Evolutionary conservation across 768 basidiomycete species (phyloP), one percentile per base, ranked within the genome.

Genomic region (Termitomyces sp.): DNA sequence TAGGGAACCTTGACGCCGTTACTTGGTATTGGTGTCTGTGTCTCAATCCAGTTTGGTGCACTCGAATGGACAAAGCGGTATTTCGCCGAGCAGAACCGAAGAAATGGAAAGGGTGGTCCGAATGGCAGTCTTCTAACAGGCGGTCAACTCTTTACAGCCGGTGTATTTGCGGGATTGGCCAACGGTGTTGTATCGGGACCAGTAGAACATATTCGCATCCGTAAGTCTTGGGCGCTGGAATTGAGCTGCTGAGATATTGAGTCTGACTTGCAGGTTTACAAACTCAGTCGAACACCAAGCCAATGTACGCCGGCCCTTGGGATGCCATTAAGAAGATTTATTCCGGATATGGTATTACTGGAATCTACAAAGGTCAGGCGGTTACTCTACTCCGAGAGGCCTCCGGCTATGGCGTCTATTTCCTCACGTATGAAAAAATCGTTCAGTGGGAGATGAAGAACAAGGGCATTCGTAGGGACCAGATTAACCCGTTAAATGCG

Each of bases 191-290:
- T 97, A 40, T 96, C 95, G 0, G 94, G 95, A 1, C 96, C 96
- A 7, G 96, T 98, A 18, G 96, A 98, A 73, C 96, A 98, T 70
- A 95, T 98, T 71, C 92, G 96, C 77, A 98, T 98, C 65, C 88
- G 93, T 94, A 66, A 72, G 90, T 78, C 35, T 15, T 20, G 51
- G n/a, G 12, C 18, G 16, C 36, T 48, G 28, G 44, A 55, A n/a
- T 45, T 42, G 33, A 68, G 58, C 18, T 42, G 48, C 44, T 38
- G 55, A 57, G 35, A 40, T 49, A 32, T 33, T 32, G 22, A 56
- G 35, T 56, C 11, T 46, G 18, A n/a, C 22, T 65, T 40, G 13
- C 64, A 96, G 93, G 95, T 58, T 78, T 98, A 28, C 96, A 98
- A 76, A 96, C 92, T 1, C 96, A 98, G 71, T 88, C 90, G 7